Base-by-base conservation (phyloP, 2,329 filamentous ascomycete species). In the Colletotrichum chrysophilum region DNA sequence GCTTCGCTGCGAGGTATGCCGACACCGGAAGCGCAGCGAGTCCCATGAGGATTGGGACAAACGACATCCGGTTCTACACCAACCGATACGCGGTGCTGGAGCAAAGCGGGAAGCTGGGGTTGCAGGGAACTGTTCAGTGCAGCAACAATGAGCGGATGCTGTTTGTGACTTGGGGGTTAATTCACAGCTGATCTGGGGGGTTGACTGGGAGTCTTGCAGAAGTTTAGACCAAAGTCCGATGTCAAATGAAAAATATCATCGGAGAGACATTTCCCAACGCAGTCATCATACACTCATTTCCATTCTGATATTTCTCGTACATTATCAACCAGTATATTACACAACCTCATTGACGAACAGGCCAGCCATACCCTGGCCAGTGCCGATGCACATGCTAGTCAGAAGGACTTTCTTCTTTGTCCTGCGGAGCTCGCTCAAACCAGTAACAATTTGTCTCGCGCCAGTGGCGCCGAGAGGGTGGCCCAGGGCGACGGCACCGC, bases 371-470 rank as follows among this genome's bases (percentile, higher is more conserved):
- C 92, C 92, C 87, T 93, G 92, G 18, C 92, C 92, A 8, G 92
- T 93, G 48, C 92, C 92, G 77, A 93, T 92, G 82, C 92, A 98
- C 96, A 98, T 98, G 83, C 94, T 97, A 24, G 95, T 98, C 81
- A 98, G 87, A 77, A 98, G 85, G 79, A 98, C 89, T 94, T 96
- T 98, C 91, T 96, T 96, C 90, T 95, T 95, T 77, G 92, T 93
- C 82, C 95, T 91, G 82, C 95, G 90, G 80, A 93, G 92, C 89
- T 98, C 96, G 81, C 94, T 96, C 82, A 98, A 85, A 24, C 96
- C 94, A 1, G 97, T 98, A 76, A 97, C 95, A 79, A 98, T 95
- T 85, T 96, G 95, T 80, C 95, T 87, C 2, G 93, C 87, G 76
- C 95, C 95, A 2, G 95, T 97, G 78, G 92, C 91, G 34, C 94